Base-by-base conservation (phyloP, 208 protist genomes). In the Trichomonas tenax region DNA sequence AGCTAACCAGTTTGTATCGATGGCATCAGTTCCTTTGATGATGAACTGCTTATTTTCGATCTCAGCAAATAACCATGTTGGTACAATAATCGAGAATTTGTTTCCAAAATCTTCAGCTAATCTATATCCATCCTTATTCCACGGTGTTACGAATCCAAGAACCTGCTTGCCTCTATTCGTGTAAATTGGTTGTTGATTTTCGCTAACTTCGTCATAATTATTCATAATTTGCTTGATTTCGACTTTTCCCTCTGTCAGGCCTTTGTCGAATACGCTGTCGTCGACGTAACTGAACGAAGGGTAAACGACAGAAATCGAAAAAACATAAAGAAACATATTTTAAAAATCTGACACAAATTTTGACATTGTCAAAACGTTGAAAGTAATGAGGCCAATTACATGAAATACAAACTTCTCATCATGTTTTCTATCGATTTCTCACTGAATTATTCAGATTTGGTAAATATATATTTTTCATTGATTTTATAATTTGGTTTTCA, bases 61-160 rank as follows among this genome's bases (percentile, higher is more conserved):
- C 44, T 58, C 34, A 38, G n/a, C 26, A 9, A 34, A 26, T 14
- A 93, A 51, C 86, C 86, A 93, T 8, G 45, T 40, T 21, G 86
- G 86, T 38, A 93, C 86, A 93, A 93, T 51, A 38, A 93, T 51
- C 9, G 40, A 38, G 36, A 93, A 93, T 93, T 93, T 93, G 34
- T 48, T 21, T 34, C 86, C 86, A 58, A 51, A 93, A 21, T 93
- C 44, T 21, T 48, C 15, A 10, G 86, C 21, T 34, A 93, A 41
- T 0, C 44, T 0, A 41, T 93, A 93, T 14, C 86, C 86, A 17
- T 93, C 44, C 10, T 48, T n/a, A 93, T 93, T 93, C 86, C 86
- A 93, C 38, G 86, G 86, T 93, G 86, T 93, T 14, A 93, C 34
- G 45, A 93, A 93, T 17, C 40, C 17, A 6, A 93, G 44, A 38